Percentiles rank a stretch among this genome's conserved stretches.
phyloP scores from a whole-genome alignment of 2,329 filamentous ascomycete genomes.

The Geoglossum cookeanum region DNA sequence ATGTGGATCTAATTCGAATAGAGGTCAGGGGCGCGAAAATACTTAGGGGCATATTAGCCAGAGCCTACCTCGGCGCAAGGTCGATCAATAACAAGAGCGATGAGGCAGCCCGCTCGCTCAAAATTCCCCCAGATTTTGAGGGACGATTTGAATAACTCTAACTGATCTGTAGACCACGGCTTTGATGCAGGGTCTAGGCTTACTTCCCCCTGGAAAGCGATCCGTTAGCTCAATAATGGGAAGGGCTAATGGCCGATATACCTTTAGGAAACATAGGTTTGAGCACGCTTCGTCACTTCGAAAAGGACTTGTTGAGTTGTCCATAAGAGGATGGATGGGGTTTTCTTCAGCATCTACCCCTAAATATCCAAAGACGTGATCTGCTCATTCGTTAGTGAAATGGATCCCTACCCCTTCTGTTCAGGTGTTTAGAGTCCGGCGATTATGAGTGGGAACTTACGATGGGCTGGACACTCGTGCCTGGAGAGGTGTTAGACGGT shows the following conservation, averaged over 20 bases:
- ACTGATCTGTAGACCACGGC: neutral
- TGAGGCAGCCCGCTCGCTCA: neutral
- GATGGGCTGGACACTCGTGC: slow-evolving; percentile 4
- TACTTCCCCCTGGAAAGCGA: neutral
- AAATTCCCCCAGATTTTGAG: slow-evolving; percentile 1
- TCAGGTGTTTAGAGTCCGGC: neutral
- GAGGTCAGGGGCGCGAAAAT: neutral
- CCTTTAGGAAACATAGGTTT: slow-evolving; percentile 2
- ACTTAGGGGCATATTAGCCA: neutral
- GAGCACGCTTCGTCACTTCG: neutral
- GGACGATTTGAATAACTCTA: neutral
- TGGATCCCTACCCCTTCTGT: neutral
- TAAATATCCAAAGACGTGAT: neutral
- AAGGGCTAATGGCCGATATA: neutral
- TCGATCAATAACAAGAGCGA: neutral
- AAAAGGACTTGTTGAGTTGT: neutral
- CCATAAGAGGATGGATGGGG: neutral
- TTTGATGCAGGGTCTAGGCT: neutral
- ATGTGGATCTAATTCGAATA: neutral
- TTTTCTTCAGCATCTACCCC: neutral
- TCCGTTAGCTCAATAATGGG: neutral
- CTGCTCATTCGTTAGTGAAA: neutral
- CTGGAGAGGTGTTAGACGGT: neutral
- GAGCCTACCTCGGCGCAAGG: slow-evolving; percentile 3
- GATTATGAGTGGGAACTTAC: neutral